Evolutionary conservation across 2,329 filamentous ascomycete species (phyloP), one percentile per base, ranked within the genome.

Genomic region (Colletotrichum destructivum): DNA sequence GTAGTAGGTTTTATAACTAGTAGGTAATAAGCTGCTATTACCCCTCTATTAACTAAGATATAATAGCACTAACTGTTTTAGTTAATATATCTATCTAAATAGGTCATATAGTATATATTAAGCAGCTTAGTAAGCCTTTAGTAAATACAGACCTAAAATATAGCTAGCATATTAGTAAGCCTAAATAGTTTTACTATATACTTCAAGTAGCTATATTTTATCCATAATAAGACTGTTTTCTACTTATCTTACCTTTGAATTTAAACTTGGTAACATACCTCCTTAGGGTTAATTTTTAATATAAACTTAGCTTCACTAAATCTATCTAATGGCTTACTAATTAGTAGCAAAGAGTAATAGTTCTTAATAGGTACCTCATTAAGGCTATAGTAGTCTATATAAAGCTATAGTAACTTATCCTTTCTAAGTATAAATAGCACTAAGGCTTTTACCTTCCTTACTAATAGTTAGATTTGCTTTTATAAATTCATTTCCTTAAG

Each of bases 311-410:
- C 35, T 35, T 2, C 9, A 11, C n/a, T 47, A 47, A 47, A 18
- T 8, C 18, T 55, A 2, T 38, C 13, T 55, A 55, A n/a, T 8
- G 9, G 9, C 2, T 51, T 13, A 3, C 4, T 51, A 38, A 55
- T 55, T 11, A 38, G 4, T 2, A n/a, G 3, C n/a, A 21, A 38
- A 38, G 13, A 8, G 8, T 40, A 55, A 7, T 21, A 38, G 13
- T 55, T 55, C 52, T 55, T 55, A 12, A 35, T n/a, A 26, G 18
- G 23, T 26, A 52, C 12, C 8, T 52, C n/a, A n/a, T 62, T 62
- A 44, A 55, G 31, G 11, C 12, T 21, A 12, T 12, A n/a, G 5
- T 59, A 44, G 11, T 59, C 13, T 23, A 59, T 55, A 55, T 47
- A 40, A 12, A 55, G 2, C 0, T 40, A 5, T 40, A 12, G 1